These are phyloP conservation scores for Phylloporus scabripes DNA, from an alignment of 768 basidiomycete genomes.

Conservation along the genomic window DNA sequence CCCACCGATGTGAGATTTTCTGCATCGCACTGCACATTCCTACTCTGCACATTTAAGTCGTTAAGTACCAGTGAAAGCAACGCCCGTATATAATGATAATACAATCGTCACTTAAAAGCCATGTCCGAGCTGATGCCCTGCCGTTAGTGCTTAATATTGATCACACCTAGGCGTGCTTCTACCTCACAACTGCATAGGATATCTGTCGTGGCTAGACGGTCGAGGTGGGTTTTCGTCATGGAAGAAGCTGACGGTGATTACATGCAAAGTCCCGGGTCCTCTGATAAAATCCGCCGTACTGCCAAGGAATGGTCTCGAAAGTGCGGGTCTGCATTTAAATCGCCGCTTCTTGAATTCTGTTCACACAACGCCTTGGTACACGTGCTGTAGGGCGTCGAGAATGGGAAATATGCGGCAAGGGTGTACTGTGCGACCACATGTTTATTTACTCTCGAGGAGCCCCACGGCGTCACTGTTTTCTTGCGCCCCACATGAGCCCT, in stretches of 20 bases:
- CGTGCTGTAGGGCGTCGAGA: no score
- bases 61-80: conserved; percentile 14
- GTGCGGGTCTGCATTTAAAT: background rate
- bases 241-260: conserved; percentile 8
- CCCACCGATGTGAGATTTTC: conserved; percentile 15
- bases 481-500: background rate
- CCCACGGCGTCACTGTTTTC: background rate
- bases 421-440: background rate
- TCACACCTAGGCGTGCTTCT: background rate
- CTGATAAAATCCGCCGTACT: background rate
- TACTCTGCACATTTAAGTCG: conserved; percentile 22
- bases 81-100: conserved; percentile 22
- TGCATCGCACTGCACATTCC: conserved; percentile 19
- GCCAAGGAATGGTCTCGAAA: background rate
- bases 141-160: background rate
- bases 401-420: background rate
- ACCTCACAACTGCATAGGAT: background rate
- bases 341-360: background rate
- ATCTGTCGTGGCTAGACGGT: background rate
- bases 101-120: conserved; percentile 6
- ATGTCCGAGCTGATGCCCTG: background rate
- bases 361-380: background rate
- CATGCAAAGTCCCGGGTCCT: background rate
- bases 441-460: background rate
- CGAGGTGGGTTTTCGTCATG: background rate